Conservation (phyloP, 495 filamentous ascomycete genomes). For the Diplogelasinospora grovesii region DNA sequence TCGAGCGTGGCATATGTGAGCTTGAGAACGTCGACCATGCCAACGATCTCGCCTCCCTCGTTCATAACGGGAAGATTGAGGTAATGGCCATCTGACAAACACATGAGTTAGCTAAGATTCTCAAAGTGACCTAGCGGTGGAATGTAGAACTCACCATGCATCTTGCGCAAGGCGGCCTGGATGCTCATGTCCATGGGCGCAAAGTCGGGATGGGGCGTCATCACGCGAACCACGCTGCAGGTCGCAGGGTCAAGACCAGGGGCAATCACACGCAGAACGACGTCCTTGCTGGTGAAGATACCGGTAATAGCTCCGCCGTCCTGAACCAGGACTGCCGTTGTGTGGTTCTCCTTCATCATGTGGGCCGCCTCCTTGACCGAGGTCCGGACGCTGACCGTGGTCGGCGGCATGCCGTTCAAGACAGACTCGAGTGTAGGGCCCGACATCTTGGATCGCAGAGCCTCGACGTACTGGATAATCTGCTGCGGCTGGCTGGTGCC, state of each 20-base stretch:
- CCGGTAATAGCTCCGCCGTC: slow-evolving; percentile 96
- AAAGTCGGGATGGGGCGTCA: slow-evolving; percentile 99
- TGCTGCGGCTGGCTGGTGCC: slow-evolving; percentile 95
- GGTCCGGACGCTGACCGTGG: slow-evolving; percentile 90
- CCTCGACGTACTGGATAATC: slow-evolving; percentile 98
- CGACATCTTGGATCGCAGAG: slow-evolving; percentile 92
- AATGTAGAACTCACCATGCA: slow-evolving; percentile 68
- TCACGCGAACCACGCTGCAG: slow-evolving; percentile 95
- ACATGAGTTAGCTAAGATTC: slow-evolving; percentile 1
- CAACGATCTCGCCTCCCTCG: slow-evolving; percentile 90
- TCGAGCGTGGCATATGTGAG: slow-evolving; percentile 96
- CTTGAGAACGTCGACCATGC: slow-evolving; percentile 98
- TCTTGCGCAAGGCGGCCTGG: slow-evolving; percentile 93
- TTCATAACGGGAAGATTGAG: slow-evolving; percentile 98
- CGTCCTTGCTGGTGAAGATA: slow-evolving; percentile 99
- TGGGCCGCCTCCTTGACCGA: slow-evolving; percentile 91
- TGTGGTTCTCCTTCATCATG: slow-evolving; percentile 97
- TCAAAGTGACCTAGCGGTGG: slow-evolving; percentile 5
- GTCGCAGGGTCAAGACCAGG: slow-evolving; percentile 90
- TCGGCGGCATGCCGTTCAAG: slow-evolving; percentile 82
- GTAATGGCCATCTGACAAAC: slow-evolving; percentile 81
- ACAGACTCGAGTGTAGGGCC: slow-evolving; percentile 94
- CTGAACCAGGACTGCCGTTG: slow-evolving; percentile 91
- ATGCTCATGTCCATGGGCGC: slow-evolving; percentile 98
- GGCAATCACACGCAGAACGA: slow-evolving; percentile 95